Conservation (phyloP, 306 rosid species). For the Quercus agrifolia region DNA sequence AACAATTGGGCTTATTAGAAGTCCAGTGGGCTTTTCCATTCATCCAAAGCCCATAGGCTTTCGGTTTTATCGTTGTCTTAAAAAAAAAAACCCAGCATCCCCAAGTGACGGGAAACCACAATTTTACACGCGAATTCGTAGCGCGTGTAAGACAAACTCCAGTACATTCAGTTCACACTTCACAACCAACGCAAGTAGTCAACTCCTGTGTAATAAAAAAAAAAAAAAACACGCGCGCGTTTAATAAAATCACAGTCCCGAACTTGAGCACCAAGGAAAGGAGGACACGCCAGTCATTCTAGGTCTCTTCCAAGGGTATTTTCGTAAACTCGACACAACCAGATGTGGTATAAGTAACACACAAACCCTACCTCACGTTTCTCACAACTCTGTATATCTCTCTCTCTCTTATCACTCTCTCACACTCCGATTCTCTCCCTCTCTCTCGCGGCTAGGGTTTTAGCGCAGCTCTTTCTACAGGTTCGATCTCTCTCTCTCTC, state of each 20-base stretch:
- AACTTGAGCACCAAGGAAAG: neutral
- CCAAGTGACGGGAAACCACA: too few relatives aligned
- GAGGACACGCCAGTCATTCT: conserved; percentile 5
- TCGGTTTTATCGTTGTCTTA: too few relatives aligned
- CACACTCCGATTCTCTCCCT: neutral
- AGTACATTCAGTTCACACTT: too few relatives aligned
- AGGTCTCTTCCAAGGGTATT: neutral
- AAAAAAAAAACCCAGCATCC: too few relatives aligned
- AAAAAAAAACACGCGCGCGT: neutral
- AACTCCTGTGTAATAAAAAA: too few relatives aligned
- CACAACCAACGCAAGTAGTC: too few relatives aligned
- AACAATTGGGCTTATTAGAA: too few relatives aligned
- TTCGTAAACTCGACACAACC: neutral
- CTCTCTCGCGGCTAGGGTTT: conserved; percentile 29
- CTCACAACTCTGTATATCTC: too few relatives aligned
- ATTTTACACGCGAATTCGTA: neutral
- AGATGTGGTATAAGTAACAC: neutral
- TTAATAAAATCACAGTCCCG: neutral
- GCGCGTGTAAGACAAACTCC: neutral
- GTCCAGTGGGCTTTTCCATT: too few relatives aligned
- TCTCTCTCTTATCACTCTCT: neutral
- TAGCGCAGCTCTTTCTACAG: neutral
- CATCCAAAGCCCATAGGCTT: too few relatives aligned
- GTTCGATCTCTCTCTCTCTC: neutral
- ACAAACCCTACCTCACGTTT: too few relatives aligned